Base-by-base conservation (phyloP, 805 yeast species). In the Ogataea wickerhamii region DNA sequence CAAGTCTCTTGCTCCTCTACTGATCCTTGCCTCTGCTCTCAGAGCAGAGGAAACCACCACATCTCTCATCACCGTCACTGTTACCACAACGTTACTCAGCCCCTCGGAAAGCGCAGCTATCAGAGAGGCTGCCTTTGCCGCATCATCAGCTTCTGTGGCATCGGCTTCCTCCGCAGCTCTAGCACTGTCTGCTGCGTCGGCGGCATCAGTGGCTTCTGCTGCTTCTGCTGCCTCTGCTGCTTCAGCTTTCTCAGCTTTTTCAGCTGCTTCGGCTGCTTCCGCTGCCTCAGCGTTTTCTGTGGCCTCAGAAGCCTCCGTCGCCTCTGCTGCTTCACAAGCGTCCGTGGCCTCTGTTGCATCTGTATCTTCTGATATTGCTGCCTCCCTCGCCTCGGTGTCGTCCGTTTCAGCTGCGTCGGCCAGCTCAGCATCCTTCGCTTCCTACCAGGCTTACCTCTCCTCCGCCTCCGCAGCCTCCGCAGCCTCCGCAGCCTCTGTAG, bases 11-110 rank as follows among this genome's bases (percentile, higher is more conserved):
- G 30, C 55, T 22, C 55, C 59, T 31, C 31, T 57, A 17, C 34
- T 53, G 23, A 34, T 59, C 25, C 42, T 60, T 13, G 48, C 54
- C 10, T 28, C 58, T 16, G 28, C 37, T 4, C 57, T 46, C 38
- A 34, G 38, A 11, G 66, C 64, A 22, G 67, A 61, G 16, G 56
- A 45, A 16, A 67, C 69, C 21, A 67, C 74, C 32, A 71, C 76
- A 38, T 55, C 67, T 20, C 45, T 56, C 20, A 52, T 67, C 37
- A 73, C 77, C 20, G 49, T 73, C 41, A 72, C 77, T 18, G 57
- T 70, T 41, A 72, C 78, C 32, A 57, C 59, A 36, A 73, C 78
- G 20, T 36, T 70, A 31, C 63, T 69, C 51, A 60, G 74, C 21
- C 76, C 77, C 23, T 61, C 66, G 38, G 73, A 73, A 53, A 63